phyloP scores from a whole-genome alignment of 2,329 filamentous ascomycete species.

The Talaromyces funiculosus region DNA sequence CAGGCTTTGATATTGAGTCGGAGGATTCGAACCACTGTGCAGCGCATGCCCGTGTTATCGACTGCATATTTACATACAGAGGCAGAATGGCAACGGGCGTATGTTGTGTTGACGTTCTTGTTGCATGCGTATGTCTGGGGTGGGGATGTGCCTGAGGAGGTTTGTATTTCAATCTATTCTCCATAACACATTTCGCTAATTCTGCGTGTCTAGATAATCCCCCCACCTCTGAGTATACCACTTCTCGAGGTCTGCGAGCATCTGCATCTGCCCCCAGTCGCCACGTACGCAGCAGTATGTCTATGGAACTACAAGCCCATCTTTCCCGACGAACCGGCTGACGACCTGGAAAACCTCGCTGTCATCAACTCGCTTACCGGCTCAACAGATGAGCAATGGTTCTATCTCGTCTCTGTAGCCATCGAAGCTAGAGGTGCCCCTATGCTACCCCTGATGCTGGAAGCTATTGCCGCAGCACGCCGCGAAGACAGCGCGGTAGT shows the following conservation, averaged over 20 bases:
- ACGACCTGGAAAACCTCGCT: constrained; percentile 79
- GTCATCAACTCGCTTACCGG: constrained; percentile 89
- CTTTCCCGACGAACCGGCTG: constrained; percentile 74
- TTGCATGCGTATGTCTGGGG: constrained; percentile 89
- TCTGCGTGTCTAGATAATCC: constrained; percentile 50
- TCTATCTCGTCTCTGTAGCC: constrained; percentile 90
- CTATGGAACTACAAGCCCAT: constrained; percentile 97
- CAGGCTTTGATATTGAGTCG: constrained; percentile 82
- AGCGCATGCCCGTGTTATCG: constrained; percentile 75
- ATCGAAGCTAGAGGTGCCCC: constrained; percentile 89
- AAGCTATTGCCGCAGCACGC: constrained; percentile 75
- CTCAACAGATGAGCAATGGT: constrained; percentile 95
- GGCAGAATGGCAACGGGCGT: constrained; percentile 86
- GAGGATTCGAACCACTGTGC: constrained; percentile 71
- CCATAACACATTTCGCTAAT: too few relatives aligned
- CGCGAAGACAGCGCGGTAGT: constrained; percentile 65
- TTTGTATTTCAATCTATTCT: too few relatives aligned
- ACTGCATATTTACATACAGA: constrained; percentile 76
- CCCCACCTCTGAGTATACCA: constrained; percentile 75
- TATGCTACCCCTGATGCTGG: constrained; percentile 81
- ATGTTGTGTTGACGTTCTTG: constrained; percentile 71
- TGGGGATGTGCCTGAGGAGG: constrained; percentile 66
- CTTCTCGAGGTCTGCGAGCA: constrained; percentile 69
- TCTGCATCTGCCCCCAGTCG: constrained; percentile 84
- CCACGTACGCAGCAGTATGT: constrained; percentile 85